These are phyloP conservation scores for Corinectria fuckeliana DNA, from an alignment of 2,329 filamentous ascomycete genomes.

Conservation along the genomic window DNA sequence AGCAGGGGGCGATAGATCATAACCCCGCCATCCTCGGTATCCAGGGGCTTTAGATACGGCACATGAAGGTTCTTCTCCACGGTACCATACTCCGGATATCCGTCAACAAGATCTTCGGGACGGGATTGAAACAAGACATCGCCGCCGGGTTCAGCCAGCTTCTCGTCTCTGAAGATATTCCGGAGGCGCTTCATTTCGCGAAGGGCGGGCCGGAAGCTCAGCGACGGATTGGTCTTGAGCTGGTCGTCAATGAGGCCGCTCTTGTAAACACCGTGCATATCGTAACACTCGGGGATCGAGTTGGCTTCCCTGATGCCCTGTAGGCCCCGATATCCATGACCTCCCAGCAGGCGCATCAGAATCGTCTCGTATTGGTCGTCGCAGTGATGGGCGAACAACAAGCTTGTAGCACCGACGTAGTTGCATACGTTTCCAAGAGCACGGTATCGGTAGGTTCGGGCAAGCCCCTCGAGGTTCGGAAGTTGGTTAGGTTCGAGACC, in stretches of 20 bases:
- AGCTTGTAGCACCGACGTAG: slow-evolving; percentile 55
- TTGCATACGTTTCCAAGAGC: slow-evolving; percentile 68
- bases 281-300: slow-evolving; percentile 84
- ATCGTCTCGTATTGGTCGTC: slow-evolving; percentile 94
- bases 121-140: slow-evolving; percentile 12
- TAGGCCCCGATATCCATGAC: slow-evolving; percentile 74
- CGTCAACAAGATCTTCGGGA: slow-evolving; percentile 32
- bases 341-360: slow-evolving; percentile 75
- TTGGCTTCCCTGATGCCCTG: slow-evolving; percentile 69
- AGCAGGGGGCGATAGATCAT: slow-evolving; percentile 73
- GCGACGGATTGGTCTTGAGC: slow-evolving; percentile 41
- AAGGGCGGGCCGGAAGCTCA: slow-evolving; percentile 45
- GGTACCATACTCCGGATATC: slow-evolving; percentile 37
- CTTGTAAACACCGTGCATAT: slow-evolving; percentile 73
- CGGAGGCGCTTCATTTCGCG: slow-evolving; percentile 42
- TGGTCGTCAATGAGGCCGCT: slow-evolving; percentile 65
- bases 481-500: slow-evolving; percentile 45
- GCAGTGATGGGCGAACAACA: slow-evolving; percentile 85
- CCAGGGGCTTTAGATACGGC: slow-evolving; percentile 45
- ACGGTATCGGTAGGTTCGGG: slow-evolving; percentile 77
- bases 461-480: slow-evolving; percentile 77
- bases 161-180: slow-evolving; percentile 39
- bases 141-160: slow-evolving; percentile 30
- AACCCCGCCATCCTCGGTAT: slow-evolving; percentile 70
- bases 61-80: slow-evolving; percentile 27